These are phyloP conservation scores for Cryptosporidium felis DNA, from an alignment of 169 alveolate species.

Conservation along the genomic window DNA sequence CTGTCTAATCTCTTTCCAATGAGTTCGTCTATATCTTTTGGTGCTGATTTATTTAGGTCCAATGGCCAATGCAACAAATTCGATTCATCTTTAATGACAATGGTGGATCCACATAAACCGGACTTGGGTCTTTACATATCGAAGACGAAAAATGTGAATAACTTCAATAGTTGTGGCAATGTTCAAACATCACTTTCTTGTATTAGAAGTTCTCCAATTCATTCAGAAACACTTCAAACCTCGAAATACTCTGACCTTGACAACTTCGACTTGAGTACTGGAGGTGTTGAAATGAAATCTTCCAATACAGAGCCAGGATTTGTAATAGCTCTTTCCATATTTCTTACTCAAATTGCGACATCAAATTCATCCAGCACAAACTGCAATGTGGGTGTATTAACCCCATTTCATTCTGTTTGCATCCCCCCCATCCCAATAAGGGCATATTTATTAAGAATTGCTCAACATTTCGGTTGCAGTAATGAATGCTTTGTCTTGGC, in stretches of 20 bases:
- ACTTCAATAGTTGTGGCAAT: background rate
- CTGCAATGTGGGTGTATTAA: constrained; percentile 76
- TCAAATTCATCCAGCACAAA: constrained; percentile 64
- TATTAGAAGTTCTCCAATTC: background rate
- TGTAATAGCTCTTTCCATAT: constrained; percentile 72
- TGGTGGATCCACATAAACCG: background rate
- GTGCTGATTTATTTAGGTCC: background rate
- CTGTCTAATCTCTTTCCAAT: constrained; percentile 12
- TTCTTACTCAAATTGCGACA: constrained; percentile 74
- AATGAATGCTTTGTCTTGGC: constrained; percentile 87
- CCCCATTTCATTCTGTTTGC: constrained; percentile 86
- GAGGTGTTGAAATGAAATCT: background rate
- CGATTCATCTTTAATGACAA: background rate
- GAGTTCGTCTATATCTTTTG: background rate
- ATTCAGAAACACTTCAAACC: background rate
- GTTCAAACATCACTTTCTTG: background rate
- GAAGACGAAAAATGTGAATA: background rate
- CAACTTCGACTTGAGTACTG: background rate
- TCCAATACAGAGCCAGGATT: constrained; percentile 76
- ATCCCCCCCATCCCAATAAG: constrained; percentile 85
- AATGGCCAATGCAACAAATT: background rate
- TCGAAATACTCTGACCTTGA: background rate
- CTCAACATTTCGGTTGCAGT: constrained; percentile 86
- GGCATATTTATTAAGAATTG: constrained; percentile 84
- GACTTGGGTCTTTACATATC: constrained; percentile 1